A percentile compares a stretch with the other conserved stretches of the same genome.
These are phyloP conservation scores for Akanthomyces dipterigenus DNA, from an alignment of 2,329 filamentous ascomycete species.

Conservation along the genomic window DNA sequence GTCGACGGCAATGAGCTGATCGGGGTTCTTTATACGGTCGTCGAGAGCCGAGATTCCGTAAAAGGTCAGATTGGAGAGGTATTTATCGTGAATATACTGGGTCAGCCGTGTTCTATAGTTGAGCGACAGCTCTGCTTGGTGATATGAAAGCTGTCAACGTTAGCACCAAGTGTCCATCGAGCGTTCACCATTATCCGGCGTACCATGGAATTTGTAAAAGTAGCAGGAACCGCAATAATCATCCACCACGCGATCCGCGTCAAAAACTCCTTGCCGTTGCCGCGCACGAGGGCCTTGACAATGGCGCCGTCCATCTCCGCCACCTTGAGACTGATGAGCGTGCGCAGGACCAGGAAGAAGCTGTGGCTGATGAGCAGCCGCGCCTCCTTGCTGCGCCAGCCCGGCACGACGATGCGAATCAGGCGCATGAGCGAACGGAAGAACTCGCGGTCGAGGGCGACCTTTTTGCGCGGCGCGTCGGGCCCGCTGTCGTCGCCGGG, in stretches of 20 bases:
- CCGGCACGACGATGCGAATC: slow-evolving; percentile 80
- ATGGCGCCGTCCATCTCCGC: slow-evolving; percentile 91
- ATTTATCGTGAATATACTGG: slow-evolving; percentile 91
- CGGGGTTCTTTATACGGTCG: slow-evolving; percentile 96
- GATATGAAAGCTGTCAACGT: slow-evolving; percentile 69
- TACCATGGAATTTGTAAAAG: slow-evolving; percentile 98
- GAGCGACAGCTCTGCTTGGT: slow-evolving; percentile 89
- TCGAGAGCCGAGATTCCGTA: slow-evolving; percentile 93
- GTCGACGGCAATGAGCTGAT: slow-evolving; percentile 94
- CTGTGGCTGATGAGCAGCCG: slow-evolving; percentile 83
- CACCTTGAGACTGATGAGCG: slow-evolving; percentile 89
- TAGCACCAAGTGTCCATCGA: background rate
- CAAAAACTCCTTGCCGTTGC: slow-evolving; percentile 84
- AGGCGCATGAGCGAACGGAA: slow-evolving; percentile 69
- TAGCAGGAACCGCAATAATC: slow-evolving; percentile 90
- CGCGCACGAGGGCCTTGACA: slow-evolving; percentile 86
- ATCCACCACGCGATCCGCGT: slow-evolving; percentile 95
- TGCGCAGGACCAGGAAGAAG: slow-evolving; percentile 84
- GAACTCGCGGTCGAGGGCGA: slow-evolving; percentile 84
- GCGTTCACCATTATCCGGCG: slow-evolving; percentile 21
- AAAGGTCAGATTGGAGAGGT: slow-evolving; percentile 95
- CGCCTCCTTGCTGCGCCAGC: slow-evolving; percentile 83
- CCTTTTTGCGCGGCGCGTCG: slow-evolving; percentile 59
- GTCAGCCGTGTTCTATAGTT: slow-evolving; percentile 91
- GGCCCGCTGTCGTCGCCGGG: slow-evolving; percentile 21